Evolutionary conservation across 2,329 filamentous ascomycete genomes (phyloP).

Genomic region (Penicillium sp.): DNA sequence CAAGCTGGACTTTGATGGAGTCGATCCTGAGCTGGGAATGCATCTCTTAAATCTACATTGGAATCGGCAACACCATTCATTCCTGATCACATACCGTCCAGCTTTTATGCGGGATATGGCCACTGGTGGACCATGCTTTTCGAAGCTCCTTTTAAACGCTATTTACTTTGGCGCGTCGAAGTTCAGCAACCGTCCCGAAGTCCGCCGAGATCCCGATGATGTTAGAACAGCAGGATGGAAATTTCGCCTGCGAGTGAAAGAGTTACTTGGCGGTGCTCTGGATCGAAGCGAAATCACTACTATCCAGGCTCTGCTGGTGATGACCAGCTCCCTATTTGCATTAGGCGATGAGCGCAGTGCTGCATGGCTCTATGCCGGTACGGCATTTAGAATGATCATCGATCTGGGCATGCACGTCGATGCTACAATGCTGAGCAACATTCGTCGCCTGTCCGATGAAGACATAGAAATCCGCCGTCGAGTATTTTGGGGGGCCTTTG

Average conservation of each 20-base stretch:
- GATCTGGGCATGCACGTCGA: conserved; percentile 54
- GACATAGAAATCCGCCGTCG: conserved; percentile 31
- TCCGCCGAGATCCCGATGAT: conserved; percentile 49
- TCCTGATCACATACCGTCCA: conserved; percentile 53
- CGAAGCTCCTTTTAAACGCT: conserved; percentile 54
- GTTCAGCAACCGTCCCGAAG: conserved; percentile 48
- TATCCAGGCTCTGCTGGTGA: conserved; percentile 55
- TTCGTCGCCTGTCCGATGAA: conserved; percentile 25
- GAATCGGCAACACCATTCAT: conserved; percentile 56
- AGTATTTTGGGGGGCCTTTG: conserved; percentile 38
- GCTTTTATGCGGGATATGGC: conserved; percentile 56
- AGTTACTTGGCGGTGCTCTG: conserved; percentile 49
- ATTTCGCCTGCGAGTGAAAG: conserved; percentile 49
- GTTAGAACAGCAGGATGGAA: conserved; percentile 51
- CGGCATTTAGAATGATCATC: conserved; percentile 54
- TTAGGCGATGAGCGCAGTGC: conserved; percentile 54
- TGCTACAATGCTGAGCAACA: conserved; percentile 15
- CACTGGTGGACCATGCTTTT: conserved; percentile 52
- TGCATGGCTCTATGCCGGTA: conserved; percentile 55
- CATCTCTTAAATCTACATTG: conserved; percentile 55
- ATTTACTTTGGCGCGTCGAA: conserved; percentile 51
- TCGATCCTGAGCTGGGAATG: conserved; percentile 54
- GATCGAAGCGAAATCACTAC: conserved; percentile 56
- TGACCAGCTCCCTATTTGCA: conserved; percentile 54
- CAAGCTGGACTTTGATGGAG: conserved; percentile 58